These are phyloP conservation scores for Phytophthora meadii DNA, from an alignment of 352 stramenopile species.

Conservation along the genomic window DNA sequence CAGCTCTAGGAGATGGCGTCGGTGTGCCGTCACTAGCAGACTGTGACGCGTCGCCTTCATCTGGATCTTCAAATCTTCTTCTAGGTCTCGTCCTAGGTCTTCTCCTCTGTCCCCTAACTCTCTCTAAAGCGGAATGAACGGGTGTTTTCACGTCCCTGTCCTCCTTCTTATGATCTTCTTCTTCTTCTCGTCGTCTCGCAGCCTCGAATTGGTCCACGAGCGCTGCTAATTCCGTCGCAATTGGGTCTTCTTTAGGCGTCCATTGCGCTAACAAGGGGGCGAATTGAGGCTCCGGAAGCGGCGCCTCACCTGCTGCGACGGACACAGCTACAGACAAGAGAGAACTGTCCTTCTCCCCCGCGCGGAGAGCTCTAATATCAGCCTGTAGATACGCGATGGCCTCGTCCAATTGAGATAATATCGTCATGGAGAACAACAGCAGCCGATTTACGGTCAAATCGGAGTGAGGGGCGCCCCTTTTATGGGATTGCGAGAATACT, in stretches of 20 bases:
- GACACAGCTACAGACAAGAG: constrained; percentile 45
- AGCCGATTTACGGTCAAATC: too few relatives aligned
- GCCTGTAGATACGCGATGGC: constrained; percentile 63
- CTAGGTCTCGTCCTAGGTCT: constrained; percentile 35
- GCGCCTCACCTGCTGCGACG: constrained; percentile 34
- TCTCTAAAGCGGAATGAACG: constrained; percentile 30
- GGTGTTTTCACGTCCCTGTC: constrained; percentile 15
- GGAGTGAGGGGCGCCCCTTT: too few relatives aligned
- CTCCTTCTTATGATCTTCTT: constrained; percentile 15
- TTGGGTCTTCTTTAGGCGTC: constrained; percentile 33
- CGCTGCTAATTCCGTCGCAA: constrained; percentile 46
- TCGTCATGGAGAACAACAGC: too few relatives aligned
- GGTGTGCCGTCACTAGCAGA: constrained; percentile 34
- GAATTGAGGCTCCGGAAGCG: constrained; percentile 56
- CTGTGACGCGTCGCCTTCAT: constrained; percentile 27
- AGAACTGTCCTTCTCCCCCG: constrained; percentile 42
- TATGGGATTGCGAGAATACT: too few relatives aligned
- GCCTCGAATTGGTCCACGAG: constrained; percentile 55
- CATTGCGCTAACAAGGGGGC: constrained; percentile 55
- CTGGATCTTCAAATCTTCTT: constrained; percentile 43
- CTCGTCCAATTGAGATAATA: constrained; percentile 59
- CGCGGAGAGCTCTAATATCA: constrained; percentile 54
- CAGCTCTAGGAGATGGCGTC: constrained; percentile 27
- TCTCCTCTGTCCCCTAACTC: constrained; percentile 23
- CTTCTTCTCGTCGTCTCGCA: constrained; percentile 31